Conservation (phyloP, 208 protist species). For the Trypanosoma mega region DNA sequence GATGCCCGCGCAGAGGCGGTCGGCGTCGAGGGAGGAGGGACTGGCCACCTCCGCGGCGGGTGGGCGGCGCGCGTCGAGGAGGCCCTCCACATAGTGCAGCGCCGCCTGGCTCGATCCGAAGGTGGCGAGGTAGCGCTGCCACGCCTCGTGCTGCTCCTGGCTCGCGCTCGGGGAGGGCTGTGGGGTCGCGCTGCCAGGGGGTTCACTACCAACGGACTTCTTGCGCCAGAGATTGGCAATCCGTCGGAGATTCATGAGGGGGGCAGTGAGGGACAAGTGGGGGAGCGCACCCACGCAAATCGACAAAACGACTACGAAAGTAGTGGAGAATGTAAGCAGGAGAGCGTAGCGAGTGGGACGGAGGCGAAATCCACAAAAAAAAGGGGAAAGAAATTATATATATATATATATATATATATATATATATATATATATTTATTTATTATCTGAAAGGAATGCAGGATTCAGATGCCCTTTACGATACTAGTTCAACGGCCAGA, state of each 20-base stretch:
- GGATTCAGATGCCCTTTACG: no score
- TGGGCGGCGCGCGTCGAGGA: conserved; percentile 34
- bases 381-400: conserved; percentile 8
- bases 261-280: no score
- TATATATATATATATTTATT: conserved; percentile 8
- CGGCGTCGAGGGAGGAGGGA: neutral
- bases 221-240: neutral
- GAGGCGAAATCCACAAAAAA: neutral
- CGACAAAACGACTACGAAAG: no score
- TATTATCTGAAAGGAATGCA: conserved; percentile 8
- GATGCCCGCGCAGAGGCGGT: neutral
- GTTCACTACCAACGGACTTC: conserved; percentile 13
- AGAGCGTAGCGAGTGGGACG: no score
- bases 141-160: neutral
- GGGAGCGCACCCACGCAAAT: neutral
- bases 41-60: neutral
- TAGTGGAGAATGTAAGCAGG: no score
- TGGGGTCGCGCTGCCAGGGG: neutral
- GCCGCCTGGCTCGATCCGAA: conserved; percentile 48
- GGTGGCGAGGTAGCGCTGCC: neutral
- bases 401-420: neutral
- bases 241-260: neutral
- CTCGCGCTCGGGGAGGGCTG: neutral
- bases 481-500: no score
- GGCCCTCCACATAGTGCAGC: conserved; percentile 45